phyloP scores from a whole-genome alignment of 2,329 filamentous ascomycete genomes.

The Aspergillus amoenus region DNA sequence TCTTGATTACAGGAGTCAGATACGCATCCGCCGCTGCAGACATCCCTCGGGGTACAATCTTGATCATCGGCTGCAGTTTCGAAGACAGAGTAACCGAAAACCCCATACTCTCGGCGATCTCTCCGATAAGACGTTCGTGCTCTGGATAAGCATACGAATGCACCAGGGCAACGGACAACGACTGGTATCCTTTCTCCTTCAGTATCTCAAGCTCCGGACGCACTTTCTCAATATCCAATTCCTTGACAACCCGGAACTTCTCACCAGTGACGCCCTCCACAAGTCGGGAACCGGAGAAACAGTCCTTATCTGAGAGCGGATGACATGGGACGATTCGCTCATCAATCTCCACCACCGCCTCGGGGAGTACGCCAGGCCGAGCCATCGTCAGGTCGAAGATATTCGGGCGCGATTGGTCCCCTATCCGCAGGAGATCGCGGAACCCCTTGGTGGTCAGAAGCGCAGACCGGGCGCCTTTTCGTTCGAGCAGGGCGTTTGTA shows the following conservation, averaged over 20 bases:
- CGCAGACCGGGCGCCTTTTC: slow-evolving; percentile 84
- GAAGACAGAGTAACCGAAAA: slow-evolving; percentile 77
- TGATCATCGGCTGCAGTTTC: slow-evolving; percentile 82
- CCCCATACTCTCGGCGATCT: slow-evolving; percentile 74
- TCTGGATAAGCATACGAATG: slow-evolving; percentile 87
- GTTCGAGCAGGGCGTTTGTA: slow-evolving; percentile 83
- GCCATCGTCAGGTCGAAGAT: slow-evolving; percentile 88
- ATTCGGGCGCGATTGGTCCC: slow-evolving; percentile 83
- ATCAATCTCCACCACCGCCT: slow-evolving; percentile 79
- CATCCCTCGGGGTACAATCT: slow-evolving; percentile 73
- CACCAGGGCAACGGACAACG: slow-evolving; percentile 83
- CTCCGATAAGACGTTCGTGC: slow-evolving; percentile 78
- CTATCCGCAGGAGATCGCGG: slow-evolving; percentile 81
- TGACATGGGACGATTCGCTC: slow-evolving; percentile 80
- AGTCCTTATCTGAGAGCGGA: slow-evolving; percentile 63
- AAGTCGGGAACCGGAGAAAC: slow-evolving; percentile 64
- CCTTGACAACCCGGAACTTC: slow-evolving; percentile 66
- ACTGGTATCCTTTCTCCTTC: slow-evolving; percentile 68
- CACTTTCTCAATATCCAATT: slow-evolving; percentile 55
- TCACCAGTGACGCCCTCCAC: slow-evolving; percentile 60
- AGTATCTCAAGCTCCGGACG: slow-evolving; percentile 64
- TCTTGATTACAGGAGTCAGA: slow-evolving; percentile 74
- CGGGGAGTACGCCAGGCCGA: slow-evolving; percentile 83
- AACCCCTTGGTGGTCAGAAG: slow-evolving; percentile 87
- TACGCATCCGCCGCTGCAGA: slow-evolving; percentile 79